phyloP scores from a whole-genome alignment of 495 filamentous ascomycete genomes.

The Friedmanniomyces endolithicus region DNA sequence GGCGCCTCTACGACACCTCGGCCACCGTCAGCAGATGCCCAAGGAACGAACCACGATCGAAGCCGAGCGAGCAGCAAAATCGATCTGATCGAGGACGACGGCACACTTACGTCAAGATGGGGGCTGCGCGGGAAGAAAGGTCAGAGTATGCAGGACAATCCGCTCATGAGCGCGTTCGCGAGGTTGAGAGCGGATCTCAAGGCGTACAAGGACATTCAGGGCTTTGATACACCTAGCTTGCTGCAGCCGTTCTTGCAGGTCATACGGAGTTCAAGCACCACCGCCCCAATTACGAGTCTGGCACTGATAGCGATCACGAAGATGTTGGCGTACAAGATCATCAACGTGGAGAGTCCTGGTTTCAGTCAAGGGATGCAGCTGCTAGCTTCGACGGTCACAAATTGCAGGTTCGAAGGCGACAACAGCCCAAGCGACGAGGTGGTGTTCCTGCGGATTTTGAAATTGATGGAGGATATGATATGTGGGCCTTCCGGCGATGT shows the following conservation, averaged over 20 bases:
- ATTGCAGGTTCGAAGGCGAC: conserved; percentile 94
- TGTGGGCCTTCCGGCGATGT: conserved; percentile 83
- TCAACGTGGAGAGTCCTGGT: conserved; percentile 67
- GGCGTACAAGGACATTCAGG: conserved; percentile 80
- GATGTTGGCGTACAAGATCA: conserved; percentile 89
- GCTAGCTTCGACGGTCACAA: conserved; percentile 86
- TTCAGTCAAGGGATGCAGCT: conserved; percentile 88
- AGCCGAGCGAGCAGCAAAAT: conserved; percentile 22
- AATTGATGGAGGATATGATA: conserved; percentile 96
- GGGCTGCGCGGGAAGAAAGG: conserved; percentile 91
- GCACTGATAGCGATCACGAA: conserved; percentile 93
- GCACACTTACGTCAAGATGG: conserved; percentile 56
- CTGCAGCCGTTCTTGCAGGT: conserved; percentile 95
- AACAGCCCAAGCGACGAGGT: conserved; percentile 92
- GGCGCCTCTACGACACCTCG: conserved; percentile 19
- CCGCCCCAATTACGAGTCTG: conserved; percentile 88
- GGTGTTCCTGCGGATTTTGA: conserved; percentile 81
- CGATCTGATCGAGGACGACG: conserved; percentile 32
- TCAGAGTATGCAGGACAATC: conserved; percentile 97
- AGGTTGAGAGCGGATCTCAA: conserved; percentile 78
- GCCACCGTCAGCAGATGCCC: conserved; percentile 16
- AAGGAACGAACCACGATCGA: conserved; percentile 2
- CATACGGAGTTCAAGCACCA: conserved; percentile 90
- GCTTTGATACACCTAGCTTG: conserved; percentile 79
- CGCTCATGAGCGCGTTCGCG: conserved; percentile 89